phyloP scores from a whole-genome alignment of 108 stramenopile genomes.

The Mediolabrus comicus region DNA sequence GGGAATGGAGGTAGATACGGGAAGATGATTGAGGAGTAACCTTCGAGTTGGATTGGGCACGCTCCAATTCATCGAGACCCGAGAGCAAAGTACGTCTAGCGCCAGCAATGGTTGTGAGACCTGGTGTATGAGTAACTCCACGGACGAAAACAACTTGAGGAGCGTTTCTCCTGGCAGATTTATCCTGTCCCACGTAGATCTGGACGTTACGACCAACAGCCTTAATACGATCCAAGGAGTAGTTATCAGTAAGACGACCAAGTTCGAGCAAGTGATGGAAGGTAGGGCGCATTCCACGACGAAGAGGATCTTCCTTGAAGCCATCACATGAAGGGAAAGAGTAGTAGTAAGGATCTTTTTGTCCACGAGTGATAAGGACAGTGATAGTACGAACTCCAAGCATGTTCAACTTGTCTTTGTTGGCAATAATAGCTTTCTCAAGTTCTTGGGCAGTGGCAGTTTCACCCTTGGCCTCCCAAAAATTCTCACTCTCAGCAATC shows the following conservation, averaged over 20 bases:
- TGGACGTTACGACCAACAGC: slow-evolving; percentile 91
- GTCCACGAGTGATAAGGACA: slow-evolving; percentile 63
- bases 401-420: slow-evolving; percentile 61
- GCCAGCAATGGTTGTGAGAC: slow-evolving; percentile 64
- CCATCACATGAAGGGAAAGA: slow-evolving; percentile 79
- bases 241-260: slow-evolving; percentile 77
- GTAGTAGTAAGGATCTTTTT: slow-evolving; percentile 83
- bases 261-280: slow-evolving; percentile 96
- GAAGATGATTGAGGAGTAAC: slow-evolving; percentile 87
- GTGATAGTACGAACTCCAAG: slow-evolving; percentile 87
- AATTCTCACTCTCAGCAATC: slow-evolving; percentile 20
- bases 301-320: slow-evolving; percentile 88
- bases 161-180: slow-evolving; percentile 61
- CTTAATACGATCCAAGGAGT: slow-evolving; percentile 80
- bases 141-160: slow-evolving; percentile 94
- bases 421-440: slow-evolving; percentile 50
- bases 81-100: slow-evolving; percentile 77
- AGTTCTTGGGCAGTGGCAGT: slow-evolving; percentile 45
- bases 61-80: slow-evolving; percentile 95
- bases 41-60: slow-evolving; percentile 89
- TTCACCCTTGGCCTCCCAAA: slow-evolving; percentile 20
- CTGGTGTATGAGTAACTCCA: slow-evolving; percentile 89
- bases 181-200: slow-evolving; percentile 92
- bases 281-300: slow-evolving; percentile 96
- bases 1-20: slow-evolving; percentile 92